Evolutionary conservation across 495 filamentous ascomycete species (phyloP), one percentile per base, ranked within the genome.

Genomic region (Penicillium parvum): DNA sequence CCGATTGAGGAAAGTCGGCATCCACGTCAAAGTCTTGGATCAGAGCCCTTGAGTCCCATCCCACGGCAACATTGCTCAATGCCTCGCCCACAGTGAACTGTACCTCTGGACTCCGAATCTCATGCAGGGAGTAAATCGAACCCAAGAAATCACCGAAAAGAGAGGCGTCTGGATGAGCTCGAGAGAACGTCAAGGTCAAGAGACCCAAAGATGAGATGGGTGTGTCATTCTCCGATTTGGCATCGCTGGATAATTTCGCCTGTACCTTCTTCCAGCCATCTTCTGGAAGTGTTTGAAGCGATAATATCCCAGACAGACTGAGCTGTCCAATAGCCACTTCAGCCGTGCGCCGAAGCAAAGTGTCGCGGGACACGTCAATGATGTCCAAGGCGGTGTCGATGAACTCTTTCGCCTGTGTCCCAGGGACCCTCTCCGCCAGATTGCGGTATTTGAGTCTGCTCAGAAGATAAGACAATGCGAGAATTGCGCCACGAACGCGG

Each of bases 11-110:
- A 25, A 62, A 47, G 17, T 58, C 52, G 26, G 68, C 73, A 43
- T 79, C 75, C n/a, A 88, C 65, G 41, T 85, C 82, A 45, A 83
- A 69, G 22, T 77, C 73, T n/a, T 74, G 66, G 3, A 70, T 63
- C 19, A 85, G 51, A 4, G 80, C 73, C 40, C 73, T 78, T 7
- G 81, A 85, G 32, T 83, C 74, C 91, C 91, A 96, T 23, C 90
- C 85, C 18, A 75, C 79, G 29, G 85, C 79, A 28, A 84, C 77
- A 47, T 81, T 83, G 37, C 83, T 79, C 38, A 96, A 69, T 9
- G 92, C 89, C 54, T 94, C 90, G 7, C 92, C 92, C 8, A 91
- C 79, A 3, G 86, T 75, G 57, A 98, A 95, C 45, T 95, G 91
- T 7, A 86, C 72, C 55, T 96, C 89, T 1, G 86, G 79, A 39